Conservation (phyloP, 2,329 filamentous ascomycete species). For the Colletotrichum sp. region DNA sequence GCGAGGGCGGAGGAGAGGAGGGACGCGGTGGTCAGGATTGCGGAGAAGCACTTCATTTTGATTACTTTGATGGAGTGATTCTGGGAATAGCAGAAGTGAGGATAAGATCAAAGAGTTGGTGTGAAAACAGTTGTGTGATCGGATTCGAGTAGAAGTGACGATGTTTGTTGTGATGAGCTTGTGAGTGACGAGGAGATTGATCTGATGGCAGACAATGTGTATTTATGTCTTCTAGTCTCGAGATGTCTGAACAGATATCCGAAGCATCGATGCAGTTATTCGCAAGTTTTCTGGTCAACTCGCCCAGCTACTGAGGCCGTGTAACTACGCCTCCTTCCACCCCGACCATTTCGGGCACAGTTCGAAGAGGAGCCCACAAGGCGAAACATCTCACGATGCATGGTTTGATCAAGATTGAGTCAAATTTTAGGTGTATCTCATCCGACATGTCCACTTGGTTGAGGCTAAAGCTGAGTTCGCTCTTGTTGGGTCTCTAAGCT, state of each 20-base stretch:
- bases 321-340: background rate
- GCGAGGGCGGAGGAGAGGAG: background rate
- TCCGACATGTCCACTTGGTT: background rate
- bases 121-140: background rate
- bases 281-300: background rate
- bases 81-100: background rate
- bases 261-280: background rate
- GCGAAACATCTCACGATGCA: background rate
- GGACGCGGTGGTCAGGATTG: background rate
- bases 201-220: background rate
- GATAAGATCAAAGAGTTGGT: background rate
- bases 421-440: background rate
- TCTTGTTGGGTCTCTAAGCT: background rate
- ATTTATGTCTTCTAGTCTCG: background rate
- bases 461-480: background rate
- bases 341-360: background rate
- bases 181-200: background rate
- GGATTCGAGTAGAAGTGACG: background rate
- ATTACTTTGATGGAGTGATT: no score
- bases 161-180: background rate
- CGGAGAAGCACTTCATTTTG: background rate
- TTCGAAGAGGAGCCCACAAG: background rate
- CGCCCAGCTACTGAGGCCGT: background rate
- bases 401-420: background rate
- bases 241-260: background rate